Evolutionary conservation across 2,329 filamentous ascomycete genomes (phyloP).

Genomic region (Botrytis galanthina): DNA sequence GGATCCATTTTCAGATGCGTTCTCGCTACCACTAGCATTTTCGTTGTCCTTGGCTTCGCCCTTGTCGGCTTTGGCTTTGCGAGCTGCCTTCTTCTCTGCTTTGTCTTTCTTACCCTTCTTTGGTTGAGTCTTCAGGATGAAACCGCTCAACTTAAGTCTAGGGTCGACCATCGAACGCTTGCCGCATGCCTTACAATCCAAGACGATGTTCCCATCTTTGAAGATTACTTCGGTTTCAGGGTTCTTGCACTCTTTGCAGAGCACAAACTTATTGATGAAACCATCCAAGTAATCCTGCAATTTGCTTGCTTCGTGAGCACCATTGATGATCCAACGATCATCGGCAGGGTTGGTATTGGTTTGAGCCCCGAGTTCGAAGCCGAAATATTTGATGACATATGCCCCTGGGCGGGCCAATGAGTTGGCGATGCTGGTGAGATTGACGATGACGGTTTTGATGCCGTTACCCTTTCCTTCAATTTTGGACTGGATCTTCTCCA

Average conservation of each 20-base stretch:
- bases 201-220: constrained; percentile 86
- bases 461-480: constrained; percentile 99
- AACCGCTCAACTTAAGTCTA: constrained; percentile 92
- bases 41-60: constrained; percentile 49
- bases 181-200: constrained; percentile 99
- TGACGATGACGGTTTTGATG: constrained; percentile 98
- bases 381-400: constrained; percentile 99
- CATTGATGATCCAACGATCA: constrained; percentile 99
- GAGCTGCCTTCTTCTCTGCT: constrained; percentile 84
- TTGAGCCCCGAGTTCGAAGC: constrained; percentile 97
- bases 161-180: constrained; percentile 88
- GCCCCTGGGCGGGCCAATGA: constrained; percentile 88
- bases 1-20: constrained; percentile 58
- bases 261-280: constrained; percentile 98
- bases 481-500: constrained; percentile 98
- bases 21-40: constrained; percentile 60
- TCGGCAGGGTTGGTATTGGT: constrained; percentile 97
- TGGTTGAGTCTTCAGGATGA: constrained; percentile 94
- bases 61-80: constrained; percentile 61
- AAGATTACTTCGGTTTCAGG: constrained; percentile 95
- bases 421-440: constrained; percentile 87
- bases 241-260: constrained; percentile 99
- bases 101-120: constrained; percentile 99
- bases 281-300: constrained; percentile 97
- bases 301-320: constrained; percentile 90